Evolutionary conservation across 805 yeast genomes (phyloP), one percentile per base, ranked within the genome.

Genomic region (Candida stauntonica): DNA sequence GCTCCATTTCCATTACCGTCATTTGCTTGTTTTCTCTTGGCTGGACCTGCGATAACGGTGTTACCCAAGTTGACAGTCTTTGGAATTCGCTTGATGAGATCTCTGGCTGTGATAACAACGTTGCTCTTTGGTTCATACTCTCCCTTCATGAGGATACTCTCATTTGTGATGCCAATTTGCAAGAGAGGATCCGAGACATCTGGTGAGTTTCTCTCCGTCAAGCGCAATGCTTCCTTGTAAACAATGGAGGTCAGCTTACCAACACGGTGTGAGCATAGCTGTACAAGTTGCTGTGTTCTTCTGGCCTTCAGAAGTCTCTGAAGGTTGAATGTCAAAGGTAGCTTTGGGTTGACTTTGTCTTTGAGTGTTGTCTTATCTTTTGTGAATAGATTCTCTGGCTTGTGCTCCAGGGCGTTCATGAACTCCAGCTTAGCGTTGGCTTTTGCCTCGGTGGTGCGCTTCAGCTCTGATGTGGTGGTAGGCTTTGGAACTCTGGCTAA

Each of bases 171-270:
- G 1, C 79, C 82, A 13, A 79, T 68, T 31, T 65, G 54, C 12
- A 62, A 52, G 27, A 73, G 59, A 7, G 70, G 72, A 40, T 72
- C 55, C 6, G 41, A 28, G 12, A 58, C 58, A 15, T 59, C 60
- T 7, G 76, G 74, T 5, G 81, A 72, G 34, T 63, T 64, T 46
- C 64, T 68, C 57, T 87, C 96, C 15, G 84, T 66, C 28, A 72
- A 54, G 14, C 60, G 48, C 41, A 93, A 69, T 4, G 80, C 77
- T 9, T 68, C 58, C 32, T 68, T 67, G 55, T 85, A 91, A 9
- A 93, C 70, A 31, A 67, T 60, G 0, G 93, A 70, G 0, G 94
- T 69, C 3, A 83, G 59, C 6, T 70, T 61, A 3, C 98, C 98
- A 23, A 88, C 61, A 38, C 86, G 70, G 32, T 82, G 80, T 21